Evolutionary conservation across 1,284 basidiomycete species (phyloP), one percentile per base, ranked within the genome.

Genomic region (Porodaedalea pini): DNA sequence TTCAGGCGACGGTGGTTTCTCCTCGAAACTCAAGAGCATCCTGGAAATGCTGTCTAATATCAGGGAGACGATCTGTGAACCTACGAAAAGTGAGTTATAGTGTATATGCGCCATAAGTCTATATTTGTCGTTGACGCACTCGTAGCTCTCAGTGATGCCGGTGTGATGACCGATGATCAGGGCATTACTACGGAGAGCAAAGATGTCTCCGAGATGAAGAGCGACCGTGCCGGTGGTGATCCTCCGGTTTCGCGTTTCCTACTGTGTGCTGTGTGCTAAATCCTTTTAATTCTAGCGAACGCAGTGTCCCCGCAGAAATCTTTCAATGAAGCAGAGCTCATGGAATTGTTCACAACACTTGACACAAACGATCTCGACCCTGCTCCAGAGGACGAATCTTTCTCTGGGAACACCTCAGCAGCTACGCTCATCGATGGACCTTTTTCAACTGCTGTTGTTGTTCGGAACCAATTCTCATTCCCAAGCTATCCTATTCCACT

Each of bases 81-180:
- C 25, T 15, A 27, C 25, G 15, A 31, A 15, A n/a, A 10, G 45
- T 47, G 15, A 47, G 45, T 34, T 15, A 6, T 29, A 29, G 8
- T 15, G 21, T 31, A 31, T 3, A 2, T 29, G 27, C 2, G n/a
- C 17, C 23, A 7, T 7, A 29, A 47, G 15, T 25, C 3, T 31
- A 31, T 29, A 34, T 13, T 34, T 27, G 15, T 31, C 10, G 21
- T 4, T 25, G 4, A 15, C 1, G 13, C 17, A 5, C 7, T 47
- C 4, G 8, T 7, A 52, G 51, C 25, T 10, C n/a, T 40, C 5
- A 13, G 31, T 44, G 53, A 54, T 27, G 19, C 53, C 13, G 44
- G 21, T 45, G 41, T 45, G 41, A 54, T 54, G 43, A 54, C 53
- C 5, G 17, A 48, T 34, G 41, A 29, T 48, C 25, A 31, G 25